Evolutionary conservation across 257 asterid genomes (phyloP), one percentile per base, ranked within the genome.

Genomic region (Mitragyna speciosa): DNA sequence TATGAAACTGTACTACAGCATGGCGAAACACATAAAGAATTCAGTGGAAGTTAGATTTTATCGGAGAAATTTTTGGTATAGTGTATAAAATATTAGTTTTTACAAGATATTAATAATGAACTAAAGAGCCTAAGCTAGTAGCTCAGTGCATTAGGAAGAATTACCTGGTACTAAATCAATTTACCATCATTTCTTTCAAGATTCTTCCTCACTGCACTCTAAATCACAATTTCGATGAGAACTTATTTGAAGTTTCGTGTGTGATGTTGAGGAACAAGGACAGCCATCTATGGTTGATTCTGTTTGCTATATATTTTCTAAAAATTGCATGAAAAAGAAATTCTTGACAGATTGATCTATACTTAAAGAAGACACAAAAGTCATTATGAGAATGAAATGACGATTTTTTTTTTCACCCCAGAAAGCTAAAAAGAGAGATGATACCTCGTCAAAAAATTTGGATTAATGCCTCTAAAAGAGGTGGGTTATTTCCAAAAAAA

Each of bases 261-360:
- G 75, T 65, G 79, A 72, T 65, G 78, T 80, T 73, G 78, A 63
- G 65, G 73, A 48, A 15, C 79, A 73, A 73, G 43, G 69, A 43
- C 45, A 69, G 17, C 28, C 59, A 70, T 56, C 70, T 16, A 45
- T 56, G 61, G 48, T 56, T 58, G 36, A 58, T 58, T 76, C 61
- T 63, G 45, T 22, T 72, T 45, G 78, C 65, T 19, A 26, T 28
- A 31, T 48, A 16, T 61, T 41, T 31, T 61, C 72, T 6, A 75
- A 59, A 48, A n/a, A 12, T 26, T 61, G 59, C 61, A 45, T 16
- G 1, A 24, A 36, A 41, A 61, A 61, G 30, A 26, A 76, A 31
- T 43, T 49, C 36, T 5, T 64, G 69, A 64, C 12, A 9, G 8
- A 5, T 64, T 12, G 15, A 26, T 64, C 22, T 4, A 64, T n/a